A percentile compares a stretch with the other conserved stretches of the same genome.
Conservation (phyloP, 2,329 filamentous ascomycete genomes). For the Colletotrichum musicola region DNA sequence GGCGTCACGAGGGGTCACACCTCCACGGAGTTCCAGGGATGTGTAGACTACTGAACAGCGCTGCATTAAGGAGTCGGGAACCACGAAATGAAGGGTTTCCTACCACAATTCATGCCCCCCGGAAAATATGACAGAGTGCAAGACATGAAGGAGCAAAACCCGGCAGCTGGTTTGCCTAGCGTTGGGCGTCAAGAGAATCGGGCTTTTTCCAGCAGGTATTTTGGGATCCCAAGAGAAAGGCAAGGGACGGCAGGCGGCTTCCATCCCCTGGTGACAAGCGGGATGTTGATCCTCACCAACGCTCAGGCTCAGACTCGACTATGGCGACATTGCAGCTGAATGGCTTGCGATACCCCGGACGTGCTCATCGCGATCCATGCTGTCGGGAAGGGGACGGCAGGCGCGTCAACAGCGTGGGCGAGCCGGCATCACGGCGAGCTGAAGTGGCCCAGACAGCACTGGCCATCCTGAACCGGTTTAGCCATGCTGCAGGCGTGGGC, state of each 20-base stretch:
- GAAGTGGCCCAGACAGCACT: conserved; percentile 24
- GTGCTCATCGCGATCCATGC: conserved; percentile 24
- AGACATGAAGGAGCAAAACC: neutral
- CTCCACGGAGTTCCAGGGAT: neutral
- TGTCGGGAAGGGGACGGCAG: conserved; percentile 32
- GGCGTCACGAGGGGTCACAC: neutral
- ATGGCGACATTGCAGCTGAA: neutral
- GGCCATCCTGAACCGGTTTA: conserved; percentile 31
- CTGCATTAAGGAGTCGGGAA: conserved; percentile 11
- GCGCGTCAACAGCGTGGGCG: conserved; percentile 15
- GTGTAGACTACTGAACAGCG: conserved; percentile 27
- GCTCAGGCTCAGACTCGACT: neutral
- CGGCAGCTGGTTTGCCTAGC: neutral
- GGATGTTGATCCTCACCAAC: neutral
- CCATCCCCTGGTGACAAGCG: conserved; percentile 1
- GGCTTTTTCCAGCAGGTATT: neutral
- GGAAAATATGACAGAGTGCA: neutral
- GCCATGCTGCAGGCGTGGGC: conserved; percentile 24
- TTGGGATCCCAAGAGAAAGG: too few relatives aligned
- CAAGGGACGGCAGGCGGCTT: neutral
- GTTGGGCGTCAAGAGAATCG: neutral
- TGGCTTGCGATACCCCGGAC: conserved; percentile 13
- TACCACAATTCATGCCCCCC: neutral
- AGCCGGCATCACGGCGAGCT: conserved; percentile 19
- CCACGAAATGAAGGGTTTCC: conserved; percentile 3